Evolutionary conservation across 73 alveolate species (phyloP).

Genomic region (Paramecium sonneborni): DNA sequence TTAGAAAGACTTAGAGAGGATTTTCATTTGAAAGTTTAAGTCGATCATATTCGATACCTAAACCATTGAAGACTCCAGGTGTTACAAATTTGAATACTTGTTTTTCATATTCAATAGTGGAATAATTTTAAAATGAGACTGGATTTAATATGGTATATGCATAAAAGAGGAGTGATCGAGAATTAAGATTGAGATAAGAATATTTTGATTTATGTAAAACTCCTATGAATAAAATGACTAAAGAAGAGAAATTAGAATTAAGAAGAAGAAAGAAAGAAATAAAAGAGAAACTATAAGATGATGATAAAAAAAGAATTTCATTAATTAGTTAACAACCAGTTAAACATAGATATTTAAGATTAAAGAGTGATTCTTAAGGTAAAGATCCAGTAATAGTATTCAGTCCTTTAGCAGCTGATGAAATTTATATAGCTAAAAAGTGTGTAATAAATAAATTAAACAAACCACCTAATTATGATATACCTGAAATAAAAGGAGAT

Average conservation of each 20-base stretch:
- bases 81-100: conserved; percentile 76
- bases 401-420: conserved; percentile 80
- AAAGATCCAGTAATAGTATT: conserved; percentile 72
- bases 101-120: conserved; percentile 82
- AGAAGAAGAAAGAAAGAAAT: conserved; percentile 65
- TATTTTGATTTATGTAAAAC: conserved; percentile 72
- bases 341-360: conserved; percentile 69
- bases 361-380: conserved; percentile 75
- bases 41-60: not conserved
- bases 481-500: conserved; percentile 63
- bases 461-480: conserved; percentile 71
- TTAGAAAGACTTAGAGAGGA: not conserved
- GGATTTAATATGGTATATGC: conserved; percentile 65
- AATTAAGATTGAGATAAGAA: conserved; percentile 75
- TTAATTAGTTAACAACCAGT: conserved; percentile 69
- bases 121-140: conserved; percentile 74
- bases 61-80: not conserved
- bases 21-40: not conserved
- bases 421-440: conserved; percentile 77
- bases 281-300: conserved; percentile 68
- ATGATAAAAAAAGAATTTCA: conserved; percentile 69
- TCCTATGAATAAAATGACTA: conserved; percentile 67
- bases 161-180: conserved; percentile 55
- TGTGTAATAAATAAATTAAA: conserved; percentile 73
- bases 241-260: conserved; percentile 66